Evolutionary conservation across 1,284 basidiomycete species (phyloP).

Genomic region (Boletus mariae): DNA sequence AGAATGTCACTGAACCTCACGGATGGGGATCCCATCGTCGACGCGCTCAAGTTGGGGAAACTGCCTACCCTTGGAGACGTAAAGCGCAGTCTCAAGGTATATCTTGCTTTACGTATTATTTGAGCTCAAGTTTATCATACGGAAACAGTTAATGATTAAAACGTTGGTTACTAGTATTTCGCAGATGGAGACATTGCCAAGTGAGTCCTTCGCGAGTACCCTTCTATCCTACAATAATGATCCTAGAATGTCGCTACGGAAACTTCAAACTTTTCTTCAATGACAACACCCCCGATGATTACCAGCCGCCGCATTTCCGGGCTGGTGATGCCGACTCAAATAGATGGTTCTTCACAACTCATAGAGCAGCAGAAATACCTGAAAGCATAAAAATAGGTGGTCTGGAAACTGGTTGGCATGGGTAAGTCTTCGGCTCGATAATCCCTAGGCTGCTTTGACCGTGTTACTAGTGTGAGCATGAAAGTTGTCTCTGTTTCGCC

Average conservation of each 20-base stretch:
- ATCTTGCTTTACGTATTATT: not conserved
- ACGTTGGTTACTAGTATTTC: constrained; percentile 71
- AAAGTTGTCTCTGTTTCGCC: constrained; percentile 67
- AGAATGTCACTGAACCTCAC: constrained; percentile 45
- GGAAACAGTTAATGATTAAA: constrained; percentile 57
- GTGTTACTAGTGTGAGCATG: constrained; percentile 54
- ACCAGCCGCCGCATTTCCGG: constrained; percentile 73
- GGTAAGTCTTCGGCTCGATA: constrained; percentile 39
- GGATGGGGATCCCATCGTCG: constrained; percentile 48
- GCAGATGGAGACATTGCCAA: constrained; percentile 73
- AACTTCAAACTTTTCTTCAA: constrained; percentile 83
- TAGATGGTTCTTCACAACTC: constrained; percentile 75
- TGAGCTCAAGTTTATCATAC: not conserved
- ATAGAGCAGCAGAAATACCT: constrained; percentile 61
- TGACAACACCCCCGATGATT: constrained; percentile 68
- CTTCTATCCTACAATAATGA: not conserved
- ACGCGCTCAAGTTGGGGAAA: constrained; percentile 53
- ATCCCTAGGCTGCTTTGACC: constrained; percentile 6
- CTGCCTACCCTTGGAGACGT: constrained; percentile 68
- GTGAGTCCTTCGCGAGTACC: constrained; percentile 37
- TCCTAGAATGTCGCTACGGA: constrained; percentile 68
- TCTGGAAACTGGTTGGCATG: constrained; percentile 67
- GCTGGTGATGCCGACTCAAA: constrained; percentile 64
- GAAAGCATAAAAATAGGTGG: constrained; percentile 67
- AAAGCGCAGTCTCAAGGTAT: constrained; percentile 68